These are phyloP conservation scores for Rhizopogon vesiculosus DNA, from an alignment of 768 basidiomycete species.

Conservation along the genomic window DNA sequence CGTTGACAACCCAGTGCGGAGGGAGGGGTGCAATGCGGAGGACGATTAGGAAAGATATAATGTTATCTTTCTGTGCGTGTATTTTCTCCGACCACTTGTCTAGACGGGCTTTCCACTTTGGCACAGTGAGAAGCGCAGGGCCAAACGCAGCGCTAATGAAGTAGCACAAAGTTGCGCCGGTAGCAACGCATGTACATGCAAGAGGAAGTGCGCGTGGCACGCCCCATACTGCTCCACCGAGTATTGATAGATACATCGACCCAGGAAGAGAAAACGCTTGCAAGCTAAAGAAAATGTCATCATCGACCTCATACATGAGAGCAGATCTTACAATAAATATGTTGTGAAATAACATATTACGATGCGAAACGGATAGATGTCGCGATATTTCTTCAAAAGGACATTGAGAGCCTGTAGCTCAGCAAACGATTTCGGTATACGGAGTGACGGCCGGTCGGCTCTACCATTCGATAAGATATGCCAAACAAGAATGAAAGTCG, in stretches of 20 bases:
- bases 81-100: conserved; percentile 83
- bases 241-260: conserved; percentile 96
- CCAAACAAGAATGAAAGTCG: not conserved
- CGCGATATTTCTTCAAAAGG: conserved; percentile 88
- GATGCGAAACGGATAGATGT: conserved; percentile 82
- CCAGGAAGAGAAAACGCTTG: conserved; percentile 97
- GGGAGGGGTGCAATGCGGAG: conserved; percentile 91
- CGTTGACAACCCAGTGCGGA: conserved; percentile 95
- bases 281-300: conserved; percentile 46
- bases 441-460: conserved; percentile 68
- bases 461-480: conserved; percentile 35
- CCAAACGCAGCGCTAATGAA: conserved; percentile 88
- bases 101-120: conserved; percentile 77
- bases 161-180: conserved; percentile 90
- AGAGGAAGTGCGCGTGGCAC: conserved; percentile 80
- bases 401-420: conserved; percentile 83
- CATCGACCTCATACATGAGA: not conserved
- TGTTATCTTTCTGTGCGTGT: conserved; percentile 70
- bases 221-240: conserved; percentile 95
- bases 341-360: conserved; percentile 83
- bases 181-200: conserved; percentile 89
- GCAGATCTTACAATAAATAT: conserved; percentile 79
- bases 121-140: conserved; percentile 83
- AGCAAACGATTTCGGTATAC: conserved; percentile 83
- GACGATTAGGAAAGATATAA: conserved; percentile 92